phyloP scores from a whole-genome alignment of 352 stramenopile species.

The Pythium angustatum region DNA sequence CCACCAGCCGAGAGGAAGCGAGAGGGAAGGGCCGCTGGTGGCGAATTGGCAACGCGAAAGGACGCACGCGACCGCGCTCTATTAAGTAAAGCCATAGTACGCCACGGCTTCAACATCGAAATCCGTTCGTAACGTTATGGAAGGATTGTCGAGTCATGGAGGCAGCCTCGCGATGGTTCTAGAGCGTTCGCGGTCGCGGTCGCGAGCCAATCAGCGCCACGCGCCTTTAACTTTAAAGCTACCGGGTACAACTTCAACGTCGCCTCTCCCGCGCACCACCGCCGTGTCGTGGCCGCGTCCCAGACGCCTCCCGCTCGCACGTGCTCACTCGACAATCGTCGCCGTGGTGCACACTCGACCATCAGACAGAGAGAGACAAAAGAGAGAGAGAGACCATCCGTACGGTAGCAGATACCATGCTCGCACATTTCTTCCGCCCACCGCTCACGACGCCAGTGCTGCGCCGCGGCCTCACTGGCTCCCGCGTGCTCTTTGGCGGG shows the following conservation, averaged over 20 bases:
- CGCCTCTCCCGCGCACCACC: not conserved
- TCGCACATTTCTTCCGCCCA: not conserved
- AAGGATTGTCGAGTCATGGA: not conserved
- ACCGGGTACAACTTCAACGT: slow-evolving; percentile 24
- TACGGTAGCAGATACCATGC: slow-evolving; percentile 2
- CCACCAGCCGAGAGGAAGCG: slow-evolving; percentile 7
- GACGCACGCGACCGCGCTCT: slow-evolving; percentile 2
- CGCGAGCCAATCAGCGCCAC: slow-evolving; percentile 21
- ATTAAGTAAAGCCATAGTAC: slow-evolving; percentile 4
- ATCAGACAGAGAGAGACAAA: not conserved
- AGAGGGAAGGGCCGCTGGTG: too few relatives aligned
- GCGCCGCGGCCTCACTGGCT: slow-evolving; percentile 14
- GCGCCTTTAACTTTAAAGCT: slow-evolving; percentile 25
- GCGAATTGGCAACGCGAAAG: too few relatives aligned
- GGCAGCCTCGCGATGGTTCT: too few relatives aligned
- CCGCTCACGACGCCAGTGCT: not conserved
- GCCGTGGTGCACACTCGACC: not conserved
- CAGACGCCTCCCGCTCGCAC: not conserved
- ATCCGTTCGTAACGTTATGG: not conserved
- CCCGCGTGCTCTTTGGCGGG: not conserved
- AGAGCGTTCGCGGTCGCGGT: not conserved
- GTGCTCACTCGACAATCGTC: slow-evolving; percentile 14
- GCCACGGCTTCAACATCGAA: slow-evolving; percentile 12
- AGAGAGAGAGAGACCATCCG: too few relatives aligned
- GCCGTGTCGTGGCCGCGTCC: not conserved